Evolutionary conservation across 2,329 filamentous ascomycete genomes (phyloP).

Genomic region (Aschersonia sp.): DNA sequence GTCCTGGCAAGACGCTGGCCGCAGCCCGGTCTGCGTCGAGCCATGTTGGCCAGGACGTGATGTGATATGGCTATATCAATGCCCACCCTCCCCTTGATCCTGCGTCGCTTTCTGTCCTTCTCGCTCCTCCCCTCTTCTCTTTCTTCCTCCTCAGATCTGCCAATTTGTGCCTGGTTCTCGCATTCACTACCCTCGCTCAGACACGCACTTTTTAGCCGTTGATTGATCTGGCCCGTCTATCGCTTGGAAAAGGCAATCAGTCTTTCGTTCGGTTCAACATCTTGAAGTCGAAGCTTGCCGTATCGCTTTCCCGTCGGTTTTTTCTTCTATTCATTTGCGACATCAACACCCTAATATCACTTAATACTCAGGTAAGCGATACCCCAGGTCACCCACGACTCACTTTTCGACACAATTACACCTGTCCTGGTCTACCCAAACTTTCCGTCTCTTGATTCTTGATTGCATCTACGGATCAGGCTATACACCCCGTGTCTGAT

Average conservation of each 20-base stretch:
- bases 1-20: neutral
- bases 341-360: neutral
- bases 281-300: neutral
- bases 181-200: conserved; percentile 3
- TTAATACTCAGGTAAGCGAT: conserved; percentile 2
- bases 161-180: neutral
- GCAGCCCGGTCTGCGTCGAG: neutral
- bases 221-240: conserved; percentile 22
- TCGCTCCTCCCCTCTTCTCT: neutral
- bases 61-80: conserved; percentile 4
- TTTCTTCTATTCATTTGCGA: neutral
- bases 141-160: neutral
- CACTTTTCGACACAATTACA: neutral
- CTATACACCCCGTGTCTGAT: too few species aligned
- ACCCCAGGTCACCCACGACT: neutral
- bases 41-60: neutral
- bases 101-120: neutral
- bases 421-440: neutral
- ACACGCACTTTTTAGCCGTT: conserved; percentile 4
- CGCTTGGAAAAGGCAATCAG: conserved; percentile 5
- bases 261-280: conserved; percentile 2
- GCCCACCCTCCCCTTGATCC: conserved; percentile 2
- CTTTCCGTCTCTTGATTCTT: neutral
- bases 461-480: neutral
- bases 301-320: neutral